phyloP scores from a whole-genome alignment of 2,329 filamentous ascomycete species.

The Talaromyces islandicus region DNA sequence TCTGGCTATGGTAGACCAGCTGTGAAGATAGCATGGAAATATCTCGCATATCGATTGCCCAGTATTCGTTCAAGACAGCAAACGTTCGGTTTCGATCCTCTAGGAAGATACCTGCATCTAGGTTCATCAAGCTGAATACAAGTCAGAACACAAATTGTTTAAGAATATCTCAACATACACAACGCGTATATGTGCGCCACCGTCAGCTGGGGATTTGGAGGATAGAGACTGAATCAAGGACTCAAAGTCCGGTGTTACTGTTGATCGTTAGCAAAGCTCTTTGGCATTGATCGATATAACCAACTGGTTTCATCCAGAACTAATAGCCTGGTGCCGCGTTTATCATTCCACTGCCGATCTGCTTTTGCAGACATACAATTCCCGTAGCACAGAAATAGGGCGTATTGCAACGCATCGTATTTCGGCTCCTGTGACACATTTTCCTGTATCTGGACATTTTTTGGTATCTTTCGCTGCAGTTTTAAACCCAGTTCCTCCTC shows the following conservation, averaged over 20 bases:
- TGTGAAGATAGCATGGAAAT: conserved; percentile 10
- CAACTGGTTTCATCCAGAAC: conserved; percentile 9
- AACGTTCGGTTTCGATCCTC: neutral
- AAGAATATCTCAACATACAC: conserved; percentile 4
- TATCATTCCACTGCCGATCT: neutral
- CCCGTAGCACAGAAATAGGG: conserved; percentile 15
- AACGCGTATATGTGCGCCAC: conserved; percentile 4
- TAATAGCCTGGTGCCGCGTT: neutral
- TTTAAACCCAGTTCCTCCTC: neutral
- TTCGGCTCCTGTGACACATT: neutral
- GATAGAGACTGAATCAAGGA: conserved; percentile 1
- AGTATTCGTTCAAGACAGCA: conserved; percentile 6
- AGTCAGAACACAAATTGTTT: neutral
- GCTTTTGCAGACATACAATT: conserved; percentile 6
- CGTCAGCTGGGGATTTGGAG: conserved; percentile 4
- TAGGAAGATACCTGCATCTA: conserved; percentile 7
- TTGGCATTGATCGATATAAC: neutral
- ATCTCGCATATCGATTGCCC: conserved; percentile 9
- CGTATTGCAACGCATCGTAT: conserved; percentile 10
- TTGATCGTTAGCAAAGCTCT: neutral
- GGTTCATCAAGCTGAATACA: conserved; percentile 6
- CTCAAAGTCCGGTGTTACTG: conserved; percentile 12
- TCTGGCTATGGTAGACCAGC: conserved; percentile 10
- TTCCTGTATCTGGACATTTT: neutral
- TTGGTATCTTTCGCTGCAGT: neutral